Evolutionary conservation across 164 flowering plant species (phyloP), one percentile per base, ranked within the genome.

Genomic region (Protea cynaroides): DNA sequence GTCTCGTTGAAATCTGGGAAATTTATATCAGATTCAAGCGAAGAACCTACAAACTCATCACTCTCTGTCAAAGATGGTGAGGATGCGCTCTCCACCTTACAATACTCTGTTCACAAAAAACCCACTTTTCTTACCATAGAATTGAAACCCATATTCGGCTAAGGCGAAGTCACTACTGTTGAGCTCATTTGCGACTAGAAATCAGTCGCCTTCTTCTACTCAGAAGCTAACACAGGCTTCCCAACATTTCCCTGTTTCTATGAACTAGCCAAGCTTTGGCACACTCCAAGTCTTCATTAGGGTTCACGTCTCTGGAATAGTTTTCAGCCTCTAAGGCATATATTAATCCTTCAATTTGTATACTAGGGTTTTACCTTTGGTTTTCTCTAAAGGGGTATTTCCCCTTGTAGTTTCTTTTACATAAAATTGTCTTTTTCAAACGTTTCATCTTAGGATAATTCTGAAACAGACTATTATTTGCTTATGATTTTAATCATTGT

Each of bases 1-100:
- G 75, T 60, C 56, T 81, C 92, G 7, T 62, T 54, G 54, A 68
- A 69, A 18, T 78, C 89, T 1, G 74, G 73, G 54, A 84, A 79
- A 17, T 83, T 80, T 25, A 84, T 72, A 55, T 79, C 84, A 25
- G 96, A 86, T 47, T 74, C 63, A 5, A 85, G 92, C 8, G 90
- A 84, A 60, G 87, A 83, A 3, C 76, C 85, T 8, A 69, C 81
- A 2, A 86, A 84, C 62, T 71, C 86, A 12, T 78, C 84, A 38
- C 82, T 73, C 66, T 73, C 88, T 7, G 80, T 60, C 9, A 53
- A 21, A 18, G 59, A 65, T 40, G 77, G 76, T 56, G 79, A 65
- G 3, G 62, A 49, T 8, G 79, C 69, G 29, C 34, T 64, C 81
- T 78, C 90, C 62, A 69, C 85, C 75, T 80, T 81, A 12, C 53